Percentiles rank a stretch among this genome's conserved stretches.
These are phyloP conservation scores for Candida adriatica DNA, from an alignment of 805 yeast species.

Conservation along the genomic window DNA sequence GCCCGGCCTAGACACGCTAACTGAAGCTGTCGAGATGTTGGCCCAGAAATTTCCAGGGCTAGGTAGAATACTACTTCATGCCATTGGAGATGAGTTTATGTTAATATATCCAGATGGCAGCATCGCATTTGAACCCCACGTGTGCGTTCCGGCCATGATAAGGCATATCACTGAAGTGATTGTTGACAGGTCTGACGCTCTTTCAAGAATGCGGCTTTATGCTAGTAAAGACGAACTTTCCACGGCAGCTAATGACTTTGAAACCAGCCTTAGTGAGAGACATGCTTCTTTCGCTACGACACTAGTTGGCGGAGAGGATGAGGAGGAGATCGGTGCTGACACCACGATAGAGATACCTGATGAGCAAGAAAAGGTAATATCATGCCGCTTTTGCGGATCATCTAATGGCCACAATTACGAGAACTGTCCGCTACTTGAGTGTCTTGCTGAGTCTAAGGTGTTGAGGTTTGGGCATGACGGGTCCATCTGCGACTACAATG, in stretches of 20 bases:
- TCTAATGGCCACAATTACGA: conserved; percentile 4
- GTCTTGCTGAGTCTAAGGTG: conserved; percentile 4
- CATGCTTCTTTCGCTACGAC: no score
- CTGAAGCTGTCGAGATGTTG: conserved; percentile 2
- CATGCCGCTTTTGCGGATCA: conserved; percentile 8
- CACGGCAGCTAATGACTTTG: background rate
- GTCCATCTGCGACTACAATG: conserved; percentile 3
- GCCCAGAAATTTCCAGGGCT: conserved; percentile 3
- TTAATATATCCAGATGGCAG: conserved; percentile 2
- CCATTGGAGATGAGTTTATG: background rate
- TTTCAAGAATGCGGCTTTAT: background rate
- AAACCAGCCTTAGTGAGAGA: conserved; percentile 1
- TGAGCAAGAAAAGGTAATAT: background rate
- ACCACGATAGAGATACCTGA: background rate
- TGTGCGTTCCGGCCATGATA: conserved; percentile 5
- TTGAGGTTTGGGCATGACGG: conserved; percentile 4
- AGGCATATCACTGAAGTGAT: conserved; percentile 3
- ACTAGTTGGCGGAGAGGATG: no score
- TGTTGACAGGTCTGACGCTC: conserved; percentile 1
- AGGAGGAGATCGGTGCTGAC: no score
- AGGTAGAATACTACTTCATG: conserved; percentile 1
- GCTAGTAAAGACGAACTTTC: background rate
- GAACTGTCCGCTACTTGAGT: conserved; percentile 7
- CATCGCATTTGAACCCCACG: conserved; percentile 4
- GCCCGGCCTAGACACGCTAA: conserved; percentile 4